Conservation (phyloP, 768 basidiomycete species). For the Pleurotus citrinopileatus region DNA sequence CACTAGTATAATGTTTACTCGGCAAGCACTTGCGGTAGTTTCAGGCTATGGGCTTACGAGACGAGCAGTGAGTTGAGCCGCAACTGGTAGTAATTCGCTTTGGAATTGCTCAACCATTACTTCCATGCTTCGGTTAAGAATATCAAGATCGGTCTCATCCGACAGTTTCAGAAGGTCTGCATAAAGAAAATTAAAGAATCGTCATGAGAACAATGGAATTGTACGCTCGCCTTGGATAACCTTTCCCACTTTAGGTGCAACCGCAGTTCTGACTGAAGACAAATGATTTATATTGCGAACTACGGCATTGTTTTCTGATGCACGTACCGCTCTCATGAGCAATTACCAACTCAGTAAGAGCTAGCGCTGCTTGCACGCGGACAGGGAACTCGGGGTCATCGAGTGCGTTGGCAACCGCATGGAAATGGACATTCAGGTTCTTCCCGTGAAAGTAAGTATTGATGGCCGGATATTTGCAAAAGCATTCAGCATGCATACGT, state of each 20-base stretch:
- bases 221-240: slow-evolving; percentile 70
- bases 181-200: background rate
- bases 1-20: slow-evolving; percentile 41
- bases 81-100: slow-evolving; percentile 80
- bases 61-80: slow-evolving; percentile 73
- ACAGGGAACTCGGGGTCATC: slow-evolving; percentile 83
- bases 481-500: slow-evolving; percentile 11
- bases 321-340: slow-evolving; percentile 58
- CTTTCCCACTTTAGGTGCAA: slow-evolving; percentile 78
- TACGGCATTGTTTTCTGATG: background rate
- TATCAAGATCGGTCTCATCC: slow-evolving; percentile 89
- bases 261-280: slow-evolving; percentile 57
- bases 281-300: slow-evolving; percentile 7
- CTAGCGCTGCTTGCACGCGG: slow-evolving; percentile 77
- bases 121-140: slow-evolving; percentile 80
- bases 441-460: slow-evolving; percentile 23
- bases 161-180: slow-evolving; percentile 82
- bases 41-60: slow-evolving; percentile 47
- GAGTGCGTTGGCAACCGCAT: slow-evolving; percentile 60
- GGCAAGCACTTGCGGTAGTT: background rate
- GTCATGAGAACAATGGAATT: background rate
- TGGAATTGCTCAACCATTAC: slow-evolving; percentile 85
- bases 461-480: background rate
- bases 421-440: slow-evolving; percentile 64
- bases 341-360: slow-evolving; percentile 73